phyloP scores from a whole-genome alignment of 2,329 filamentous ascomycete genomes.

The Pestalotiopsis sp. region DNA sequence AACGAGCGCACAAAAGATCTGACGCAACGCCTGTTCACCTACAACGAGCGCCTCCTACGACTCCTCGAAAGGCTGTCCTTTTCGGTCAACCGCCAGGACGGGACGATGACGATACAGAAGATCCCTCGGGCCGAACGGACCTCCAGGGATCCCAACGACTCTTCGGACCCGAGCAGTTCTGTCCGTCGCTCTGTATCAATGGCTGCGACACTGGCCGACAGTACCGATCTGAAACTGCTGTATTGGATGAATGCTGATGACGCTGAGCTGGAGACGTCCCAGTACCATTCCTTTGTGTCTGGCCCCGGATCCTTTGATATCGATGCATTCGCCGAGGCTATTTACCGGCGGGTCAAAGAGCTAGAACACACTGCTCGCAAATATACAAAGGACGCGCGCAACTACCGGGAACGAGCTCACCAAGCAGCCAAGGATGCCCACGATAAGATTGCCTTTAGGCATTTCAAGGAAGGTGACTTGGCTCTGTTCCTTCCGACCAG shows the following conservation, averaged over 20 bases:
- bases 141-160: slow-evolving; percentile 59
- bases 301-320: slow-evolving; percentile 79
- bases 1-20: slow-evolving; percentile 78
- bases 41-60: slow-evolving; percentile 81
- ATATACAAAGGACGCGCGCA: slow-evolving; percentile 85
- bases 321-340: slow-evolving; percentile 80
- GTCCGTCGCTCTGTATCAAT: slow-evolving; percentile 57
- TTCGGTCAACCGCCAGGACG: slow-evolving; percentile 73
- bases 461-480: slow-evolving; percentile 96
- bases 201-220: slow-evolving; percentile 60
- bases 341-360: slow-evolving; percentile 89
- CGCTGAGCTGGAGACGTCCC: slow-evolving; percentile 67
- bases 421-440: slow-evolving; percentile 81
- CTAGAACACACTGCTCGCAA: slow-evolving; percentile 92
- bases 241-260: slow-evolving; percentile 80
- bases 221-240: slow-evolving; percentile 71
- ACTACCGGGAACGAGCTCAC: slow-evolving; percentile 86
- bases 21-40: slow-evolving; percentile 78
- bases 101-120: slow-evolving; percentile 75
- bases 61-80: slow-evolving; percentile 89
- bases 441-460: slow-evolving; percentile 93
- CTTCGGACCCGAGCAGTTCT: slow-evolving; percentile 57
- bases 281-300: slow-evolving; percentile 75
- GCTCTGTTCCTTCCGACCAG: slow-evolving; percentile 92
- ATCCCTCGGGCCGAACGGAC: slow-evolving; percentile 62